Conservation (phyloP, 2,329 filamentous ascomycete species). For the Curvularia sp. region DNA sequence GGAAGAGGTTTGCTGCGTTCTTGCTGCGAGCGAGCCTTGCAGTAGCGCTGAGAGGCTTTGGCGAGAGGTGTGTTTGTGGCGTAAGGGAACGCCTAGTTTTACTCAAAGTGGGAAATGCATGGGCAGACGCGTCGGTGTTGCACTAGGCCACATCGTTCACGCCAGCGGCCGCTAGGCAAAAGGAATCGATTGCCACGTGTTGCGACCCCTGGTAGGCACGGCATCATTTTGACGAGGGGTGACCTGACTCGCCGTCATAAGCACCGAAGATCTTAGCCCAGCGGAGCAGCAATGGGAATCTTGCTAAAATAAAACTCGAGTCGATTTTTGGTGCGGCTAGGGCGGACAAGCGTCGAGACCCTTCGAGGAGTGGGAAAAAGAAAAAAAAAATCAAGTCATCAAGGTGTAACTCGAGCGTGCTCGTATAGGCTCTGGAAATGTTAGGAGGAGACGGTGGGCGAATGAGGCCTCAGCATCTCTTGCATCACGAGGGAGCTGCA, state of each 20-base stretch:
- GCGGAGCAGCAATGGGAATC: constrained; percentile 18
- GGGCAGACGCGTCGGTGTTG: constrained; percentile 17
- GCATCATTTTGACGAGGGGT: constrained; percentile 31
- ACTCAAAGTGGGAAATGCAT: constrained; percentile 6
- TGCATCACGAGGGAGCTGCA: background rate
- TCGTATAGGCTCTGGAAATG: constrained; percentile 16
- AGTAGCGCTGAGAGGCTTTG: constrained; percentile 21
- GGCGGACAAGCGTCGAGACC: constrained; percentile 11
- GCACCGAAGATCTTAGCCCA: constrained; percentile 33
- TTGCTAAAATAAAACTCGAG: constrained; percentile 20
- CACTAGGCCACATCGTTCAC: constrained; percentile 32
- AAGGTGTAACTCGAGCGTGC: constrained; percentile 16
- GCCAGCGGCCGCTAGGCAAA: constrained; percentile 42
- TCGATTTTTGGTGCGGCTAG: constrained; percentile 21
- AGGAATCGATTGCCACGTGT: constrained; percentile 44
- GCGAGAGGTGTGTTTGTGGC: constrained; percentile 7
- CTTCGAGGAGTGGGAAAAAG: background rate
- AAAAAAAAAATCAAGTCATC: background rate
- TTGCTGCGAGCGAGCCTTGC: constrained; percentile 23
- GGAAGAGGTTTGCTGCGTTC: background rate
- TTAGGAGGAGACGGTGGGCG: background rate
- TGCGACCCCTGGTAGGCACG: constrained; percentile 32
- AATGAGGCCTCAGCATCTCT: background rate
- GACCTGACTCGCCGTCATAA: constrained; percentile 41
- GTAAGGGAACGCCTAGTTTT: background rate